Base-by-base conservation (phyloP, 1,284 basidiomycete genomes). In the Puccinia coronata region DNA sequence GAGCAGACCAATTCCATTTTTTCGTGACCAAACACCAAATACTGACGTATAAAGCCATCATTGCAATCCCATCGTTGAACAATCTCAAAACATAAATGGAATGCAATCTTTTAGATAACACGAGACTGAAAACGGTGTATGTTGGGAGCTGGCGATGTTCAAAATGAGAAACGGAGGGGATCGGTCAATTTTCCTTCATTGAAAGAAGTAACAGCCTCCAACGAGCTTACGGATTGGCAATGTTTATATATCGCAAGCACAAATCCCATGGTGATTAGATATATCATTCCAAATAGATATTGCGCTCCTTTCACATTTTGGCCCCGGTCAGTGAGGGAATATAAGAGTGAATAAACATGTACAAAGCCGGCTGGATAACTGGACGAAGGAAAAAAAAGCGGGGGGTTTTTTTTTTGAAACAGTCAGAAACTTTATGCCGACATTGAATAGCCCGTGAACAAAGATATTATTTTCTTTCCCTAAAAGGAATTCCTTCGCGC, bases 341-440 rank as follows among this genome's bases (percentile, higher is more conserved):
- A 90, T 0, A 99, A 87, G n/a, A 90, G 82, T 3, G 90, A 89
- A 86, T 96, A 95, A 82, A 97, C 90, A 85, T 93, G 91, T 76
- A 99, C 88, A 86, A 98, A 95, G 1, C 94, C 92, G 23, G 96
- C 97, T 0, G 97, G 97, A 86, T 99, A 99, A 67, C 95, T 96
- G 85, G 20, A 34, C 31, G 23, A 51, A 31, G 16, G 25, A 70
- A 49, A 55, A 16, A 55, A 55, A 55, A 72, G 25, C 14, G 6
- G 61, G 18, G 8, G 36, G 12, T 34, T 12, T 39, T 28, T 61
- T 28, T 31, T 61, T 61, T 20, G 28, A 9, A 36, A 23, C 41
- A 39, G n/a, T 28, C 67, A 51, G 47, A 49, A 49, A 49, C 12
- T 36, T 77, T 43, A 11, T 1, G 39, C 59, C 28, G 34, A 63